Base-by-base conservation (phyloP, 208 protist genomes). In the Crithidia brevicula region DNA sequence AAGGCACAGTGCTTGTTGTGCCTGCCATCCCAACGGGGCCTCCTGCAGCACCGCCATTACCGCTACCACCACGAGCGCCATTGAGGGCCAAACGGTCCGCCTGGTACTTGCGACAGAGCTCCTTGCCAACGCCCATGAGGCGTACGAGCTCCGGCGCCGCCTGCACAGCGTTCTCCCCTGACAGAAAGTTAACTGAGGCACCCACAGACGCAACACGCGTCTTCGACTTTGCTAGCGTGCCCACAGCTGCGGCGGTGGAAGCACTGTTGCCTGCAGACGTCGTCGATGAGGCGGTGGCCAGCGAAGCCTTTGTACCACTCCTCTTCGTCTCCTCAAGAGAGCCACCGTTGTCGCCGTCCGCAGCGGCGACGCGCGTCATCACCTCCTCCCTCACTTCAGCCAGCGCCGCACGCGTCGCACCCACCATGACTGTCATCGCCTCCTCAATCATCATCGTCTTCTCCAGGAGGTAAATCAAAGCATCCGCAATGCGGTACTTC, bases 381-480 rank as follows among this genome's bases (percentile, higher is more conserved):
- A 82, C 61, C 28, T 75, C 67, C 33, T 64, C 51, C 16, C 70
- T 64, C 42, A 82, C 28, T 4, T 27, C 30, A 1, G 52, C 67
- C 45, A 81, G 71, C 23, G 27, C 49, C 31, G 73, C 66, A 53
- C 42, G 58, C 28, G 78, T 22, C 1, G 67, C 62, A 16, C 38
- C 63, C 20, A 62, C 38, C 42, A 92, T 67, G 20, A 86, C 74
- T 27, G 60, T 36, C 72, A 92, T 76, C 8, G 90, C 90, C 30
- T 93, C 85, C 9, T 86, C 68, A 4, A 89, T 77, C 76, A 77
- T 74, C 40, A 76, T 68, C 20, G 79, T 72, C 34, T 86, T 85
- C 61, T 85, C 74, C 15, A 89, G 75, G 30, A 95, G 77, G 67
- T 83, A 93, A 11, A 92, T 78, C 18, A 79, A 49, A 2, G 90